A percentile compares a stretch with the other conserved stretches of the same genome.
Conservation (phyloP, 108 stramenopile species). For the Nitzschia palea region DNA sequence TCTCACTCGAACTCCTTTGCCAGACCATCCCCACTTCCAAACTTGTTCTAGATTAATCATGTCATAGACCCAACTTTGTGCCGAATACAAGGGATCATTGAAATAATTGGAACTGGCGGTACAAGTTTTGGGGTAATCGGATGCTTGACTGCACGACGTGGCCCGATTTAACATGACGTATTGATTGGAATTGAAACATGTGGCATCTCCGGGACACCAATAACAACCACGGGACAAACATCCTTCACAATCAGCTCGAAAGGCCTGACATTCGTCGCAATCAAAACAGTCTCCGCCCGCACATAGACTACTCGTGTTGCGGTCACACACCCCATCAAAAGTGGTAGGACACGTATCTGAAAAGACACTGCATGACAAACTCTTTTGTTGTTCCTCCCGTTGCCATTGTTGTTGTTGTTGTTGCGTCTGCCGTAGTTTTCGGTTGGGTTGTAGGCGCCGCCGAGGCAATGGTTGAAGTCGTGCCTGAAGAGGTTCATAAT, state of each 20-base stretch:
- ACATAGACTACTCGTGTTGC: background rate
- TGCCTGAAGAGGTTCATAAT: no score
- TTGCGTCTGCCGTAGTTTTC: no score
- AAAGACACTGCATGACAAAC: background rate
- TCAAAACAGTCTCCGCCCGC: slow-evolving; percentile 12
- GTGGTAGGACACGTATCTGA: background rate
- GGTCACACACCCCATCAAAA: slow-evolving; percentile 7
- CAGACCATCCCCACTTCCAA: slow-evolving; percentile 15
- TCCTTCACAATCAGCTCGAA: slow-evolving; percentile 13
- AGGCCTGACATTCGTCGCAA: slow-evolving; percentile 1
- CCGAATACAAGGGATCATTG: slow-evolving; percentile 17
- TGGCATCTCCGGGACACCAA: slow-evolving; percentile 30
- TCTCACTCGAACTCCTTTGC: slow-evolving; percentile 22
- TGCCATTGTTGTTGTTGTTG: no score
- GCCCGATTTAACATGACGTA: background rate
- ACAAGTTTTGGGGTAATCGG: background rate
- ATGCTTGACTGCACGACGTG: background rate
- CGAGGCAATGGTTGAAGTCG: no score
- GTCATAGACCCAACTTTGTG: slow-evolving; percentile 15
- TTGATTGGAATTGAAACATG: slow-evolving; percentile 16
- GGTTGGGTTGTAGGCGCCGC: no score
- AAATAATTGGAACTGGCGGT: background rate
- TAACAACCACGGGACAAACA: slow-evolving; percentile 11
- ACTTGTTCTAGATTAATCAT: slow-evolving; percentile 15
- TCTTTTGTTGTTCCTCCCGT: background rate